Evolutionary conservation across 306 rosid genomes (phyloP), one percentile per base, ranked within the genome.

Genomic region (Adenanthera pavonina): DNA sequence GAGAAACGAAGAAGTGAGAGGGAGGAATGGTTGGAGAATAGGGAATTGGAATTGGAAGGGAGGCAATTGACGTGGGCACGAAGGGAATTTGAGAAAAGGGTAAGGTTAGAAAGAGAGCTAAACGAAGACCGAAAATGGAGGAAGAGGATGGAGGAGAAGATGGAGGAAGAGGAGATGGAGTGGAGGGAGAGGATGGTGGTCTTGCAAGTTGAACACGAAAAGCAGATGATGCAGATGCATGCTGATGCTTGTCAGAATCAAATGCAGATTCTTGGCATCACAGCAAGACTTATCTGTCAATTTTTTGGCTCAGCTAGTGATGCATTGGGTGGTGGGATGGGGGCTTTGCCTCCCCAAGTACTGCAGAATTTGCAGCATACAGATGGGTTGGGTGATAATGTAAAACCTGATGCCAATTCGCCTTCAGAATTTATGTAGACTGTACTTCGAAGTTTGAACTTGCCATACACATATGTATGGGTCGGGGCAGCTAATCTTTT

Each of bases 221-320:
- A 91, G 80, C 97, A 92, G 70, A 90, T 90, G 94, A 90, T 90
- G 97, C 97, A 91, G 81, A 81, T 91, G 92, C 97, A 92, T n/a
- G 92, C 92, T 0, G 95, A 92, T 76, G 95, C 97, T 0, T 90
- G 93, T 79, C 97, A 95, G 85, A 91, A 89, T 67, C 97, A 95
- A 82, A 92, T 95, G 97, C 97, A 92, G 89, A 80, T 92, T 68
- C 88, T 92, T 20, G 97, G 97, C 47, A 87, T 91, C 72, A 89
- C 90, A 91, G 89, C 97, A 8, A 75, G 98, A 54, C 81, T 95
- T 14, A 76, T 92, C 19, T 95, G 94, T 73, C 98, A 92, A 74
- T 89, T 88, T 71, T 90, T 90, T 74, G 98, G 97, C 60, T 89
- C 97, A 0, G 86, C 87, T 8, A 86, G 73, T 79, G 98, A 95